Base-by-base conservation (phyloP, 208 protist species). In the Leishmania tropica region DNA sequence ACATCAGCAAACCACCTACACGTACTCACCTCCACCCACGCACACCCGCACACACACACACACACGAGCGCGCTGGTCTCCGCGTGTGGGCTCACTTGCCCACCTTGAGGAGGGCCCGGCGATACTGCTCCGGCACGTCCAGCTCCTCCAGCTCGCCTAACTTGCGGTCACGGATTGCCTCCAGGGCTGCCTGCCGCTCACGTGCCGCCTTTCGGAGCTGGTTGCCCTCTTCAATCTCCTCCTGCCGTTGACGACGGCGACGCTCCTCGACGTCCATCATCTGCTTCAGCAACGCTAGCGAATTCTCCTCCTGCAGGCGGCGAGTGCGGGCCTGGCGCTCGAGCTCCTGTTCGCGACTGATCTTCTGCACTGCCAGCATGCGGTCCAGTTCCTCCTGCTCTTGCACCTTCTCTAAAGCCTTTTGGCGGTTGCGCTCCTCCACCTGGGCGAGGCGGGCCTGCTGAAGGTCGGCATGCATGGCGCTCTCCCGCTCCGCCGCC, bases 221-320 rank as follows among this genome's bases (percentile, higher is more conserved):
- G 81, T 95, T 85, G 53, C 97, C 96, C 87, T 98, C 96, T 73
- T 98, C 97, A 0, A 98, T 87, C 81, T 91, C 96, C 87, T 97
- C 95, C 78, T 96, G 94, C 15, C 95, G 86, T 81, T 97, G 90
- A 24, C 87, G 86, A 11, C 94, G 91, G n/a, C 94, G 87, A 28
- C 88, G 87, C 86, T 99, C 97, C 85, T 98, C 95, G 37, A 95
- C 90, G 42, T 97, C 92, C 89, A 94, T 94, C 71, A 99, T 98
- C 80, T 99, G 97, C 81, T 93, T 91, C 7, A 94, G 86, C 62
- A 99, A 81, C 2, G 93, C 89, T 6, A 96, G 76, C 6, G 94
- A 92, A 85, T 98, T 97, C 78, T 97, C 90, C 42, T 95, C 86
- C 47, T 97, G 89, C 76, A 93, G 80, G 81, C 93, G 84, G 7